phyloP scores from a whole-genome alignment of 257 asterid species.

The Eucommia ulmoides region DNA sequence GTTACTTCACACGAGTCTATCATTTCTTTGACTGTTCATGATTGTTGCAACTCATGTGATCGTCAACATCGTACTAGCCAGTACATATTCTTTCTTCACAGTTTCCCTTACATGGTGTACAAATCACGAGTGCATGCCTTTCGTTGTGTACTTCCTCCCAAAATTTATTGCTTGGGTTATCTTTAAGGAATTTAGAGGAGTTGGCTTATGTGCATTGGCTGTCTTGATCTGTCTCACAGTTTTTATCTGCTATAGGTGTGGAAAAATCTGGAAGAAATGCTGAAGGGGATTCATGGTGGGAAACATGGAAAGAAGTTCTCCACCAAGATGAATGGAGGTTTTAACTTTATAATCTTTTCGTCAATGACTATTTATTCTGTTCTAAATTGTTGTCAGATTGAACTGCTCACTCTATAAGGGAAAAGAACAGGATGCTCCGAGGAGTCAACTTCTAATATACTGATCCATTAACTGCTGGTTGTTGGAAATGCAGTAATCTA shows the following conservation, averaged over 20 bases:
- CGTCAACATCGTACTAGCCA: too few species aligned
- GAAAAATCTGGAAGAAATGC: slow-evolving; percentile 95
- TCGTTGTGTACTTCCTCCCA: too few species aligned
- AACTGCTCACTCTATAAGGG: neutral
- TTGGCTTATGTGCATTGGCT: too few species aligned
- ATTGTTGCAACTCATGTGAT: too few species aligned
- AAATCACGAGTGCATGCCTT: too few species aligned
- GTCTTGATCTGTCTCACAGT: too few species aligned
- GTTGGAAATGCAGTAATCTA: slow-evolving; percentile 62
- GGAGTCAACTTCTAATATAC: too few species aligned
- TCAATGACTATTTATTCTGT: too few species aligned
- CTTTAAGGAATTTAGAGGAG: too few species aligned
- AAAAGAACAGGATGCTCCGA: neutral
- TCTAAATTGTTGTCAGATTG: slow-evolving; percentile 1
- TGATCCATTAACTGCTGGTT: neutral
- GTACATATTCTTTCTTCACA: too few species aligned
- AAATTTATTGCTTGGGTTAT: too few species aligned
- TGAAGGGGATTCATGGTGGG: slow-evolving; percentile 99
- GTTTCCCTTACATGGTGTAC: too few species aligned
- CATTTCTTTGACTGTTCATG: neutral
- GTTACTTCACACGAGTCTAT: neutral
- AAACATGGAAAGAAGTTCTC: slow-evolving; percentile 97
- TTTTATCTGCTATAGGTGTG: slow-evolving; percentile 70
- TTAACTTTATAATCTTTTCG: slow-evolving; percentile 4
- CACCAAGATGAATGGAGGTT: slow-evolving; percentile 99